These are phyloP conservation scores for Phytopythium helicoides DNA, from an alignment of 352 stramenopile genomes.

Conservation along the genomic window DNA sequence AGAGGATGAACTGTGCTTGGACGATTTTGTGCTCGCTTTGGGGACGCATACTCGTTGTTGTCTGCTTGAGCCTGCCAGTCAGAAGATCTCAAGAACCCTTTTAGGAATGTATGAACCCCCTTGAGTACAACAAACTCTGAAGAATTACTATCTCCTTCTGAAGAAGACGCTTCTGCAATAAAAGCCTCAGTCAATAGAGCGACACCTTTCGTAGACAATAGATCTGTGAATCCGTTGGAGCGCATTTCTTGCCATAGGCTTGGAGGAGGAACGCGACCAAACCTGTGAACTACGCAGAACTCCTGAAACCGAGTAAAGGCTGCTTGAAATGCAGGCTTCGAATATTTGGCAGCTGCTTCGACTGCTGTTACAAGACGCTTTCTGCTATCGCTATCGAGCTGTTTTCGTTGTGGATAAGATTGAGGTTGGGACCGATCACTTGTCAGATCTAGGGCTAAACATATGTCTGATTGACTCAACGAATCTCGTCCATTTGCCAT, in stretches of 20 bases:
- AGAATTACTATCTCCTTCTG: background rate
- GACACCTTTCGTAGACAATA: slow-evolving; percentile 38
- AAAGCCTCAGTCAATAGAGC: slow-evolving; percentile 46
- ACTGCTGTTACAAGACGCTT: slow-evolving; percentile 26
- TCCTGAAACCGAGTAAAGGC: slow-evolving; percentile 40
- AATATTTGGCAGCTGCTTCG: slow-evolving; percentile 25
- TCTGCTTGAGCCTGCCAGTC: no score
- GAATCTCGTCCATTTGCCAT: slow-evolving; percentile 17
- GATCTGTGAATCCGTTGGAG: slow-evolving; percentile 28
- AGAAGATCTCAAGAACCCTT: slow-evolving; percentile 4
- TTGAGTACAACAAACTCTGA: slow-evolving; percentile 26
- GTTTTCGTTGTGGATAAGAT: background rate
- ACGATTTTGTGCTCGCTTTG: no score
- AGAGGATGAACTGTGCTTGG: no score
- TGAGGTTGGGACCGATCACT: background rate
- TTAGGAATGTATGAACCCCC: slow-evolving; percentile 23
- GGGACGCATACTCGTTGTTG: no score
- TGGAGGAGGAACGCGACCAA: slow-evolving; percentile 23
- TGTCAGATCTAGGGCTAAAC: slow-evolving; percentile 1
- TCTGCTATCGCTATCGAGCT: slow-evolving; percentile 26
- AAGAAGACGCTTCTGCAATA: background rate
- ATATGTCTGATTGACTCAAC: slow-evolving; percentile 1
- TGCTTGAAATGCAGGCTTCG: slow-evolving; percentile 22
- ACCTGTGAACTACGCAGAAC: slow-evolving; percentile 49
- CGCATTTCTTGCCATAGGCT: slow-evolving; percentile 54